Base-by-base conservation (phyloP, 2,329 filamentous ascomycete genomes). In the Aureobasidium sp. region DNA sequence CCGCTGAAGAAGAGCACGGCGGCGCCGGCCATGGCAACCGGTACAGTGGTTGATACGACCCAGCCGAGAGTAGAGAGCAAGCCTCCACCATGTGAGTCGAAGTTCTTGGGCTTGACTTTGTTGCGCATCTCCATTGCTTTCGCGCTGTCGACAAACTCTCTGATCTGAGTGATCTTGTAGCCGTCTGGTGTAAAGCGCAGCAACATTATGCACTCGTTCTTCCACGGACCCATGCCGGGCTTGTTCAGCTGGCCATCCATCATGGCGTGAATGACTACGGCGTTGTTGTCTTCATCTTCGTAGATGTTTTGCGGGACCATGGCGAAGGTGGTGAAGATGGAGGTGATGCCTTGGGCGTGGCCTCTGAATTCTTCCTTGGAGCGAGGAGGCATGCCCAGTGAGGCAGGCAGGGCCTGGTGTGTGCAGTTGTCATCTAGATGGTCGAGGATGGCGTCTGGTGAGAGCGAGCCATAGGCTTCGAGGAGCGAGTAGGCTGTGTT, bases 101-200 rank as follows among this genome's bases (percentile, higher is more conserved):
- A 65, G 20, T 63, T 70, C 51, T 70, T 73, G 63, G 75, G 72
- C 47, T 69, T 65, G 63, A 78, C 71, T 67, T 76, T 76, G 68
- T 67, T 65, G 65, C 69, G 68, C 65, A 73, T 66, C 67, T 71
- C 68, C 61, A 68, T 68, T 51, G 71, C 71, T 64, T 71, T 73
- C 27, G 64, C 68, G 48, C 75, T 77, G 63, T 79, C 73, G 57
- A 79, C 74, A 67, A 79, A 79, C 70, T 80, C 70, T 52, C 64
- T 67, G 50, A 71, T 61, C 48, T 68, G 68, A 23, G 67, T 63
- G 20, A 73, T 66, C 44, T 64, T 66, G 27, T 50, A 59, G 44
- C 64, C 64, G 37, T 66, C 66, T 15, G 62, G 46, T 20, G 42
- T 63, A 32, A 68, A 62, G 34, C 51, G 51, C 44, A 67, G 57